These are phyloP conservation scores for Smallanthus sonchifolius DNA, from an alignment of 129 eudicot species.

Conservation along the genomic window DNA sequence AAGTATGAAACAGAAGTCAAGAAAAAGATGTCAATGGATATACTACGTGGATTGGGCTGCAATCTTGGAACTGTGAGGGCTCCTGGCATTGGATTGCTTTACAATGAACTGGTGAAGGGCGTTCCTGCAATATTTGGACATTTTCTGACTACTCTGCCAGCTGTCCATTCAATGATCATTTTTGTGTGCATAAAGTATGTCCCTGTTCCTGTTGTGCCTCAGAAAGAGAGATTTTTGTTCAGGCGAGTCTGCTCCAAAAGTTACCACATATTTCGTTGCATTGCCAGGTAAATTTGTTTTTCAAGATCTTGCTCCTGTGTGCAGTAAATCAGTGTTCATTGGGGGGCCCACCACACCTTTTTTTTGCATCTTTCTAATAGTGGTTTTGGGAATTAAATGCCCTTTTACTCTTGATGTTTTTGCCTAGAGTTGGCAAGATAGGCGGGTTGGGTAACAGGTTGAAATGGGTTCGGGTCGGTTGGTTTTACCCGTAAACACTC, in stretches of 20 bases:
- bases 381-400: not conserved
- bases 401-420: not conserved
- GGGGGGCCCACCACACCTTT: not conserved
- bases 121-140: slow-evolving; percentile 92
- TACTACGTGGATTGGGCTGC: slow-evolving; percentile 70
- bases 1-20: slow-evolving; percentile 90
- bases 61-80: slow-evolving; percentile 90
- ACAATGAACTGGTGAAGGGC: slow-evolving; percentile 90
- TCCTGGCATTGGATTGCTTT: slow-evolving; percentile 91
- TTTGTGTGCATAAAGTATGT: slow-evolving; percentile 93
- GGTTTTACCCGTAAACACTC: not conserved
- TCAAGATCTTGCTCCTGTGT: not conserved
- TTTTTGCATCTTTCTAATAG: not conserved
- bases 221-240: slow-evolving; percentile 78
- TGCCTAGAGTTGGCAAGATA: not conserved
- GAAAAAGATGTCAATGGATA: slow-evolving; percentile 82
- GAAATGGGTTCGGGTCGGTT: not conserved
- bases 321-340: not conserved
- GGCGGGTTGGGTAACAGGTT: not conserved
- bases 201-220: slow-evolving; percentile 93
- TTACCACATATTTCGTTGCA: slow-evolving; percentile 92
- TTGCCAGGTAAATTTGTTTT: slow-evolving; percentile 59
- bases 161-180: slow-evolving; percentile 90
- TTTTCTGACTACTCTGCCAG: slow-evolving; percentile 81
- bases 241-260: slow-evolving; percentile 81